A percentile compares a stretch with the other conserved stretches of the same genome.
Conservation (phyloP, 768 basidiomycete species). For the Boletus coccyginus region DNA sequence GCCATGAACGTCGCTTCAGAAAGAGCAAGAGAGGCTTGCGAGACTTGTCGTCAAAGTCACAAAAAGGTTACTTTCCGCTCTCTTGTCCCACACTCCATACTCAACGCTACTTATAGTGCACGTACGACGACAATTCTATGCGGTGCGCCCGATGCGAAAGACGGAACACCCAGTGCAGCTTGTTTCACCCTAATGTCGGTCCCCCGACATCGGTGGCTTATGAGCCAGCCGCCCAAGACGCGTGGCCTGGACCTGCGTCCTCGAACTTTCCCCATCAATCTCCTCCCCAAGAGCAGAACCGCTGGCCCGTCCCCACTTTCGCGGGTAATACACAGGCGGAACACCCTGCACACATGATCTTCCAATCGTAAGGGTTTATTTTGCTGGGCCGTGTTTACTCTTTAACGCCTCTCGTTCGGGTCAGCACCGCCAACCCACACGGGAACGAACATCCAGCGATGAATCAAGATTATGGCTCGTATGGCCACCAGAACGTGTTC, state of each 20-base stretch:
- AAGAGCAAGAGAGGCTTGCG: constrained; percentile 29
- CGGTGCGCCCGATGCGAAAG: constrained; percentile 19
- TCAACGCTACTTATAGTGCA: constrained; percentile 15
- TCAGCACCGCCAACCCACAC: constrained; percentile 6
- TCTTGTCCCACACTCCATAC: neutral
- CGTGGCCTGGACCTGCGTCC: constrained; percentile 6
- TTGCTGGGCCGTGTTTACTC: neutral
- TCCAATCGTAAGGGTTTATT: constrained; percentile 8
- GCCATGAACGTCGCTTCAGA: constrained; percentile 17
- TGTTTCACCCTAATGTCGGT: neutral
- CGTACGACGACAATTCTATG: constrained; percentile 11
- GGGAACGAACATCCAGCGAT: constrained; percentile 9
- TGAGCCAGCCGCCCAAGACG: neutral
- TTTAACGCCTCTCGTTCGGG: constrained; percentile 1
- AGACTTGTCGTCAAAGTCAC: constrained; percentile 23
- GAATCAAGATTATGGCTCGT: constrained; percentile 1
- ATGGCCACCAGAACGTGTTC: constrained; percentile 11
- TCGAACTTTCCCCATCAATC: neutral
- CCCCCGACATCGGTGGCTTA: neutral
- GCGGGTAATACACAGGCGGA: neutral
- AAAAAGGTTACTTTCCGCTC: constrained; percentile 16
- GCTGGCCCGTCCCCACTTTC: neutral
- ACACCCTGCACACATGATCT: constrained; percentile 6
- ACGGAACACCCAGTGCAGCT: constrained; percentile 11
- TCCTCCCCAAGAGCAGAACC: neutral